Percentiles rank a stretch among this genome's conserved stretches.
Conservation (phyloP, 257 asterid species). For the Solanum habrochaites region DNA sequence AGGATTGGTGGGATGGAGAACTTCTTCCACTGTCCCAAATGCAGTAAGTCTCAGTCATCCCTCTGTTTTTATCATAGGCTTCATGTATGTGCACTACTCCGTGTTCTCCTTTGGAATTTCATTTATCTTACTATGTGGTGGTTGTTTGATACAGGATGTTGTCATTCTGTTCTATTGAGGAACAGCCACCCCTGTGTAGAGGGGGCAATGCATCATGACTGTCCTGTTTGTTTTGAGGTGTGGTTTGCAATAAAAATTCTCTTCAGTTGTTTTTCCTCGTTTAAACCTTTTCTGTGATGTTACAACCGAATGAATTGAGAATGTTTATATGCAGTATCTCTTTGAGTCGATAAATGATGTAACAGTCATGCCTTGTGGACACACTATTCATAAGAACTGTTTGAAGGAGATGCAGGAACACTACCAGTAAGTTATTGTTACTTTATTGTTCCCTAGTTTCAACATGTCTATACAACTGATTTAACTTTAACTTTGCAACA, state of each 20-base stretch:
- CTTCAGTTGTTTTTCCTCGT: not conserved
- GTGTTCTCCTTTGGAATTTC: not conserved
- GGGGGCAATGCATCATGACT: slow-evolving; percentile 94
- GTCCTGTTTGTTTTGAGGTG: slow-evolving; percentile 92
- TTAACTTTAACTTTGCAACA: not conserved
- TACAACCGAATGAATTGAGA: not conserved
- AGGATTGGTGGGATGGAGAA: slow-evolving; percentile 67
- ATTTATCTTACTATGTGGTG: not conserved
- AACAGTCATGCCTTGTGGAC: slow-evolving; percentile 66
- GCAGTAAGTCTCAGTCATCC: slow-evolving; percentile 30
- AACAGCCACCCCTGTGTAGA: slow-evolving; percentile 69
- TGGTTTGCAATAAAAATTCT: not conserved
- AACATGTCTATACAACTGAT: not conserved
- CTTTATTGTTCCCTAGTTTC: not conserved
- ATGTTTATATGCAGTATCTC: slow-evolving; percentile 35
- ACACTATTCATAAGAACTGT: slow-evolving; percentile 82
- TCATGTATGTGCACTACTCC: not conserved
- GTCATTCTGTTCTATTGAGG: slow-evolving; percentile 35
- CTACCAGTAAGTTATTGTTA: slow-evolving; percentile 33
- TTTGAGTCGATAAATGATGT: slow-evolving; percentile 72
- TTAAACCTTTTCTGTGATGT: not conserved
- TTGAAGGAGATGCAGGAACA: slow-evolving; percentile 80
- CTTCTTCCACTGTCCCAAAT: slow-evolving; percentile 58
- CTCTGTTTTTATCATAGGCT: not conserved
- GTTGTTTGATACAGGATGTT: slow-evolving; percentile 24